Percentiles rank a stretch among this genome's conserved stretches.
Conservation (phyloP, 2,329 filamentous ascomycete genomes). For the Niveomyces coronatus region DNA sequence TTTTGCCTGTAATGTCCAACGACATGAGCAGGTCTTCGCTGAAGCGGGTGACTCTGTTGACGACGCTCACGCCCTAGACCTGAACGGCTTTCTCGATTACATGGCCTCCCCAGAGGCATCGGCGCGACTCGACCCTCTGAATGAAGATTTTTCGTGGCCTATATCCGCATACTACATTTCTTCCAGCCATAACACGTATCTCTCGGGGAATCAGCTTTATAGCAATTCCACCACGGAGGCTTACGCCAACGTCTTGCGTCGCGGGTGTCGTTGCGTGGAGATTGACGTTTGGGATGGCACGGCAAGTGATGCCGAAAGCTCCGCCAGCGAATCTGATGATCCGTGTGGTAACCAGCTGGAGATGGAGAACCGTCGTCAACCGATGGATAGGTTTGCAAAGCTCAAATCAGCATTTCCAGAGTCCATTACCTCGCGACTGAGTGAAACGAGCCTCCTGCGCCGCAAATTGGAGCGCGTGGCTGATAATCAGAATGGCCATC, state of each 20-base stretch:
- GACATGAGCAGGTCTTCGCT: slow-evolving; percentile 9
- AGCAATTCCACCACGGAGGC: slow-evolving; percentile 80
- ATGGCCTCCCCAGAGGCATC: slow-evolving; percentile 42
- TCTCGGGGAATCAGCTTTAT: slow-evolving; percentile 78
- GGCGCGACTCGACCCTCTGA: slow-evolving; percentile 30
- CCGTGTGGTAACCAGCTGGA: slow-evolving; percentile 41
- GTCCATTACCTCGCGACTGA: slow-evolving; percentile 34
- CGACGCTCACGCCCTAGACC: slow-evolving; percentile 33
- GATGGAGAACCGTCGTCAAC: slow-evolving; percentile 51
- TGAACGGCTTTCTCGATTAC: slow-evolving; percentile 41
- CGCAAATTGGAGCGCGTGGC: slow-evolving; percentile 26
- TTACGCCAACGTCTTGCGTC: slow-evolving; percentile 73
- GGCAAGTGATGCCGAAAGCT: slow-evolving; percentile 59
- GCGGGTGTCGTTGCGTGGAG: slow-evolving; percentile 84
- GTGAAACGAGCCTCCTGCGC: slow-evolving; percentile 37
- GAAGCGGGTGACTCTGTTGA: slow-evolving; percentile 16
- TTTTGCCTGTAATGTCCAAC: slow-evolving; percentile 33
- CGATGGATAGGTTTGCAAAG: slow-evolving; percentile 50
- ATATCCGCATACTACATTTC: slow-evolving; percentile 88
- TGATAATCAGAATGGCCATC: slow-evolving; percentile 17
- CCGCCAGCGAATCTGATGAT: slow-evolving; percentile 25
- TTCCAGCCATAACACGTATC: slow-evolving; percentile 91
- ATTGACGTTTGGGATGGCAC: slow-evolving; percentile 93
- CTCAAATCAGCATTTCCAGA: slow-evolving; percentile 49
- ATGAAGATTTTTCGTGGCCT: slow-evolving; percentile 57